Evolutionary conservation across 2,329 filamentous ascomycete species (phyloP).

Genomic region (Aspergillus tamarii): DNA sequence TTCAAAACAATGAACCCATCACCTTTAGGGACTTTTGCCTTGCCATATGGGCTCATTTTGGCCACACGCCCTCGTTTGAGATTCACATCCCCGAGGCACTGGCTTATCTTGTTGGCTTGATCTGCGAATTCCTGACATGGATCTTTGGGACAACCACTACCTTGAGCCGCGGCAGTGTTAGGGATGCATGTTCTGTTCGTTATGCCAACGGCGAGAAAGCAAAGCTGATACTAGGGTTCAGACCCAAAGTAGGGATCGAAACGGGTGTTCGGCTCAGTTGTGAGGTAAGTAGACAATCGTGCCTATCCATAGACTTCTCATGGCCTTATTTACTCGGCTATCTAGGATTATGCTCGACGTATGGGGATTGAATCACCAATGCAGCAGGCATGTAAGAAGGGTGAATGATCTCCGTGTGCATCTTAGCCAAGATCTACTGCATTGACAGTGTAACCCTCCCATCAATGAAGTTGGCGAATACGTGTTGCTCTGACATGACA

Average conservation of each 20-base stretch:
- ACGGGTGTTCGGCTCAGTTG: conserved; percentile 56
- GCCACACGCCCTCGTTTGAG: conserved; percentile 50
- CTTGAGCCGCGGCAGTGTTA: conserved; percentile 58
- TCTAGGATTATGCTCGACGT: conserved; percentile 38
- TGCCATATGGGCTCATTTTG: conserved; percentile 53
- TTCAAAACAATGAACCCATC: conserved; percentile 51
- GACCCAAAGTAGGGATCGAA: conserved; percentile 53
- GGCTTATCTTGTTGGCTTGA: conserved; percentile 52
- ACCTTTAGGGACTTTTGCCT: conserved; percentile 50
- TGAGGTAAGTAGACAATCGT: conserved; percentile 39
- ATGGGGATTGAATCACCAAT: conserved; percentile 29
- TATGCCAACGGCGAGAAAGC: conserved; percentile 60
- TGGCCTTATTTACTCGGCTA: conserved; percentile 8
- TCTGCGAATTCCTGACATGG: conserved; percentile 54
- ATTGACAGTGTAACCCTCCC: conserved; percentile 11
- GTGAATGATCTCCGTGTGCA: conserved; percentile 7
- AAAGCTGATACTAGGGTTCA: conserved; percentile 55
- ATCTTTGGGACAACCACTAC: conserved; percentile 48
- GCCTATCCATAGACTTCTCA: not conserved
- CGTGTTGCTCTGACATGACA: conserved; percentile 7
- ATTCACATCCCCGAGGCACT: conserved; percentile 53
- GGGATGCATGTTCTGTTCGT: conserved; percentile 56
- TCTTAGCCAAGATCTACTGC: not conserved
- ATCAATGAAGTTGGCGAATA: conserved; percentile 1
- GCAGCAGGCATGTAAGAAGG: conserved; percentile 2